Conservation (phyloP, 352 stramenopile species). For the Phytophthora tentaculata region DNA sequence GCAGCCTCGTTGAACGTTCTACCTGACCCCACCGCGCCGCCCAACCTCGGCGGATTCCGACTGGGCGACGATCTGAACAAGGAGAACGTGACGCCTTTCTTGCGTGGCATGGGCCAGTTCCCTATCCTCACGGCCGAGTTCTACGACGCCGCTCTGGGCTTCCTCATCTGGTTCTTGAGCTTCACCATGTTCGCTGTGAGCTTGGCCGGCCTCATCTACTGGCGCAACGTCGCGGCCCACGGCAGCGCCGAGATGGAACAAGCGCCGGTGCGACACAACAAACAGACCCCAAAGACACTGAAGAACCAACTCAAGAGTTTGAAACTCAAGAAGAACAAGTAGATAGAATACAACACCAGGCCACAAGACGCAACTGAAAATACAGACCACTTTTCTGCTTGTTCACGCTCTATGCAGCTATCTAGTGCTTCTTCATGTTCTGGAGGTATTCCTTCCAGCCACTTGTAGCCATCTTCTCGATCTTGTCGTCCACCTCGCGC, state of each 20-base stretch:
- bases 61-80: constrained; percentile 60
- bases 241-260: constrained; percentile 25
- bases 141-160: constrained; percentile 66
- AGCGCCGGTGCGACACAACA: constrained; percentile 47
- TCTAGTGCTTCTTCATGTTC: constrained; percentile 47
- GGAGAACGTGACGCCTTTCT: constrained; percentile 52
- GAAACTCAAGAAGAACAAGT: constrained; percentile 70
- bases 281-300: constrained; percentile 67
- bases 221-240: constrained; percentile 65
- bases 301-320: constrained; percentile 80
- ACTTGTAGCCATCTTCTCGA: constrained; percentile 82
- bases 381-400: constrained; percentile 4
- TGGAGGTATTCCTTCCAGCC: constrained; percentile 94
- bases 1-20: constrained; percentile 41
- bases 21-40: constrained; percentile 36
- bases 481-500: constrained; percentile 93
- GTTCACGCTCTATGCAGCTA: background rate
- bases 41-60: constrained; percentile 63
- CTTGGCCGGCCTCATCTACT: constrained; percentile 66
- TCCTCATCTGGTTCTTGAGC: constrained; percentile 78
- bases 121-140: constrained; percentile 62
- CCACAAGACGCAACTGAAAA: background rate
- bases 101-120: constrained; percentile 74
- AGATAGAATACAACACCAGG: constrained; percentile 17
- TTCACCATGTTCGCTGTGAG: constrained; percentile 72